phyloP scores from a whole-genome alignment of 768 basidiomycete genomes.

The Lactifluus subvellereus region DNA sequence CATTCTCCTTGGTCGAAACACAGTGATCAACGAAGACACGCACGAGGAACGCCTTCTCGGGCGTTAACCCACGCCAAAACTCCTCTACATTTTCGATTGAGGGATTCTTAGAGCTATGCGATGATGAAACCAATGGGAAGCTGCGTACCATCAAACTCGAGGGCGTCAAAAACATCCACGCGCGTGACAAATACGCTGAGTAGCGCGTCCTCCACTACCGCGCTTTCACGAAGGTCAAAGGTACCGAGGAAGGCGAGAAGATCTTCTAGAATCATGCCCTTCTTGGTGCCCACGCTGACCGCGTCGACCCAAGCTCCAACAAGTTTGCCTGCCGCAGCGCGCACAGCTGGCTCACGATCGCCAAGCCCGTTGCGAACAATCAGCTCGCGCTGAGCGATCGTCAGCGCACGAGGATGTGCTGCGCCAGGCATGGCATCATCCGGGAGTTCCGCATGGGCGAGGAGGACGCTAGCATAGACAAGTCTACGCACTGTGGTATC shows the following conservation, averaged over 20 bases:
- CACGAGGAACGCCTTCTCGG: constrained; percentile 74
- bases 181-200: constrained; percentile 63
- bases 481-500: constrained; percentile 70
- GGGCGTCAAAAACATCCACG: constrained; percentile 56
- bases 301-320: constrained; percentile 72
- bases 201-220: constrained; percentile 69
- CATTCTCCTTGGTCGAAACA: constrained; percentile 50
- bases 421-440: constrained; percentile 34
- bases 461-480: constrained; percentile 58
- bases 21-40: constrained; percentile 83
- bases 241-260: constrained; percentile 46
- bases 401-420: constrained; percentile 61
- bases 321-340: constrained; percentile 64
- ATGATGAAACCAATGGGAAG: not conserved
- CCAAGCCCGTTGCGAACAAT: constrained; percentile 79
- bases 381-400: constrained; percentile 66
- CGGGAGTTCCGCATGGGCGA: constrained; percentile 31
- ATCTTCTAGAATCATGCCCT: constrained; percentile 35
- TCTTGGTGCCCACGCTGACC: constrained; percentile 37
- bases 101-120: not conserved
- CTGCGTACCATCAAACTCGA: constrained; percentile 63
- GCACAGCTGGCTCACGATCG: constrained; percentile 74
- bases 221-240: constrained; percentile 54
- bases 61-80: constrained; percentile 66
- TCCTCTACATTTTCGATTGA: constrained; percentile 39